Evolutionary conservation across 768 basidiomycete species (phyloP).

Genomic region (Auricularia sp.): DNA sequence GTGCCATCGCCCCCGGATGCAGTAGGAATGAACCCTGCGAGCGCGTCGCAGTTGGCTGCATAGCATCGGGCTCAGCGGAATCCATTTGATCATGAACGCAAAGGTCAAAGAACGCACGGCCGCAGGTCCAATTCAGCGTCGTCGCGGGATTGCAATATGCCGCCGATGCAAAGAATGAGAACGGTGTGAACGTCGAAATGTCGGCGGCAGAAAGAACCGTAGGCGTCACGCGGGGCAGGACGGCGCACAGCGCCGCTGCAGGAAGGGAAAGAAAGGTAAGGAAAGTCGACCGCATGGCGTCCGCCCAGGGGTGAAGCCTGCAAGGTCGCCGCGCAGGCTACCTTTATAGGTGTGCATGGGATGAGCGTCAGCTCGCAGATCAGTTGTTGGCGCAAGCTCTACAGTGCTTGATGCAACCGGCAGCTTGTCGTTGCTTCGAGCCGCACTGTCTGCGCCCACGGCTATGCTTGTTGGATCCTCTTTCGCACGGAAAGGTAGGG

Average conservation of each 20-base stretch:
- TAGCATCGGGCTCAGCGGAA: neutral
- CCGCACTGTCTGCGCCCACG: no score
- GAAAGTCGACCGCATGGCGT: neutral
- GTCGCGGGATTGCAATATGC: conserved; percentile 28
- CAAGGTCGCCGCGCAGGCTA: no score
- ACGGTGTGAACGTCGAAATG: neutral
- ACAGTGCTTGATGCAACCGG: no score
- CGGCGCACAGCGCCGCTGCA: conserved; percentile 1
- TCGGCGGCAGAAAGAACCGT: neutral
- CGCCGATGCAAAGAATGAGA: conserved; percentile 3
- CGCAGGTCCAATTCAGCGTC: conserved; percentile 28
- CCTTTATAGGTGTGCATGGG: no score
- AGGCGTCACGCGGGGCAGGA: neutral
- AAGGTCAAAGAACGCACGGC: conserved; percentile 4
- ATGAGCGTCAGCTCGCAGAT: no score
- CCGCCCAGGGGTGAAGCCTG: no score
- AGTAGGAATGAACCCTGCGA: conserved; percentile 19
- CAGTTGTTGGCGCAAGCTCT: no score
- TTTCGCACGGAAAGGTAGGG: no score
- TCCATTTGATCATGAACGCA: neutral
- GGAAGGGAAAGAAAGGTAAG: neutral
- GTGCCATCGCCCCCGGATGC: conserved; percentile 22
- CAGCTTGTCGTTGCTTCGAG: no score
- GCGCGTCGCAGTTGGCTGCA: conserved; percentile 20
- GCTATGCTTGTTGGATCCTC: no score